Base-by-base conservation (phyloP, 2,329 filamentous ascomycete species). In the Colletotrichum echinochloae region DNA sequence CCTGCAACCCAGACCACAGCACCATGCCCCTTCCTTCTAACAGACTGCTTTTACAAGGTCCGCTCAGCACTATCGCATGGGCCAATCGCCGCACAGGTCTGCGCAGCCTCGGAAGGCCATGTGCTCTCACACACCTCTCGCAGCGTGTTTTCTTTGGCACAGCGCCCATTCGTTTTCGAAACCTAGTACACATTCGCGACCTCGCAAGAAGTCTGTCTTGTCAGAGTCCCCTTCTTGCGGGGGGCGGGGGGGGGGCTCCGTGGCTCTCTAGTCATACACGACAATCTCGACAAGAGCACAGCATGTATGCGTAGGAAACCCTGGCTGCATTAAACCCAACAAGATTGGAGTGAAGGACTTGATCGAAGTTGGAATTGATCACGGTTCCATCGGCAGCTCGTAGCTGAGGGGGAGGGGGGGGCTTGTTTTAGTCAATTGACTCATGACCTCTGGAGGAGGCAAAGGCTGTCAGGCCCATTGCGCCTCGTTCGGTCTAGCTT, bases 71-170 rank as follows among this genome's bases (percentile, higher is more conserved):
- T 18, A 39, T 26, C 26, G 33, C 37, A 20, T 49, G 16, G 30
- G 33, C 63, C 56, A 70, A 61, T 70, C 49, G 30, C 51, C 30
- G 52, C 14, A 20, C 16, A 35, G 28, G 26, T 6, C 28, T 49
- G 16, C 46, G 51, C 41, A 51, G 28, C 49, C 46, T 61, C n/a
- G 46, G 9, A 56, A 35, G 30, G 16, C 37, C 44, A 64, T 28
- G 28, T 59, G 23, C 37, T 28, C 55, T 16, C 57, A 33, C 57
- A 33, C 35, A 33, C 46, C 51, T 37, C 46, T 33, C 44, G 5
- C 35, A 9, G 44, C 44, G 66, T 46, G 52, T 20, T 14, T 57
- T 59, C 54, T 52, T 68, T 65, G 66, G 60, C 60, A 54, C 66
- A 37, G 63, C 44, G n/a, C 44, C 35, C 7, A 65, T n/a, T 33